Percentiles rank a stretch among this genome's conserved stretches.
These are phyloP conservation scores for Sporothrix protearum DNA, from an alignment of 2,329 filamentous ascomycete species.

Conservation along the genomic window DNA sequence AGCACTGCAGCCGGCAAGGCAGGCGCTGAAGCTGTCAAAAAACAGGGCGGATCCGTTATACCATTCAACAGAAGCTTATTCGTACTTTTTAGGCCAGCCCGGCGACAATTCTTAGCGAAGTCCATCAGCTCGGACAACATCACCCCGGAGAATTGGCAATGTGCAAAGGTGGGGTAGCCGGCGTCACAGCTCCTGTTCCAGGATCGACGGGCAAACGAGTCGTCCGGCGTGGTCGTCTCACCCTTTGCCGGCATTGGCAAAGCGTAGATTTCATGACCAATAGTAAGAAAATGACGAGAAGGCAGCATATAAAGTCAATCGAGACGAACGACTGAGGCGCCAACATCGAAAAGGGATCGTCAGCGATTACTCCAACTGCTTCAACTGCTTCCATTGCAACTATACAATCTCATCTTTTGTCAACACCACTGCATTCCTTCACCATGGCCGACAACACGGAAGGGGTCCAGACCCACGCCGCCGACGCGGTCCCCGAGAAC, in stretches of 20 bases:
- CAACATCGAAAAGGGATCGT: not conserved
- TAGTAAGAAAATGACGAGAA: not conserved
- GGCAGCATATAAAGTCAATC: not conserved
- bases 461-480: not conserved
- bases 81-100: not conserved
- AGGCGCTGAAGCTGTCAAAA: too few relatives aligned
- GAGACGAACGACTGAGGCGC: not conserved
- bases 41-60: too few relatives aligned
- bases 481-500: slow-evolving; percentile 28
- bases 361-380: not conserved
- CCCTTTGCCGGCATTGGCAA: not conserved
- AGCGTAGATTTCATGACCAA: not conserved
- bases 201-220: slow-evolving; percentile 1
- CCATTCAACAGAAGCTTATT: too few relatives aligned
- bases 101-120: not conserved
- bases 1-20: not conserved
- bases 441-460: not conserved
- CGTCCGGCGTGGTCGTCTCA: not conserved
- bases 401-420: not conserved
- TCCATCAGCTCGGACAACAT: not conserved
- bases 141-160: not conserved
- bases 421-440: not conserved
- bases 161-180: not conserved
- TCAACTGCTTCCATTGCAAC: not conserved
- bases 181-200: not conserved